Base-by-base conservation (phyloP, 495 filamentous ascomycete species). In the Jackrogersella multiformis region DNA sequence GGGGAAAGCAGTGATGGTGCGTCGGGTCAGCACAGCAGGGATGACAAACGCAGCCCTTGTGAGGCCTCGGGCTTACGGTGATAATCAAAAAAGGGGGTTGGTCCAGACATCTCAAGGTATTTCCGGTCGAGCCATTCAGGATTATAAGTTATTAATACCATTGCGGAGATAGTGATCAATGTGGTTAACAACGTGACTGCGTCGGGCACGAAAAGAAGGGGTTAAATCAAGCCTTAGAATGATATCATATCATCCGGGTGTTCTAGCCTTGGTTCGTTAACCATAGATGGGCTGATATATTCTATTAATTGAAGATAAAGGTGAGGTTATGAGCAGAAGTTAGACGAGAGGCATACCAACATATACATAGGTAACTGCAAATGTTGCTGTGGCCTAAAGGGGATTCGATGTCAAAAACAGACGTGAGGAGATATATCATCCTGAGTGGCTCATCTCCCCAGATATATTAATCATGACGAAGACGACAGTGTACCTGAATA, bases 1-100 rank as follows among this genome's bases (percentile, higher is more conserved):
- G 21, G 39, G 18, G 15, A 51, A 16, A 34, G 54, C 16, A 21
- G 59, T 36, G 32, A 45, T 64, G 48, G 48, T 38, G 53, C 55
- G 34, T 39, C 30, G 41, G 32, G 36, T 53, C 44, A 5, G 30
- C 42, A 61, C 30, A 49, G 6, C 7, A 30, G 36, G 16, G n/a
- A 23, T 5, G 12, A 8, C 20, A 39, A 54, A 32, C 36, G 44
- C 21, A 53, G 44, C 10, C 26, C 52, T 21, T 54, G 49, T 54
- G 49, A 54, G 13, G 64, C 39, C 46, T 42, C 52, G 57, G 57
- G 35, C 64, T 7, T 51, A 62, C 63, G 63, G 63, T 20, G 51
- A 39, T 53, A 10, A 41, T 28, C 13, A 59, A 49, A 44, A 59
- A 41, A 54, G 65, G 65, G 59, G 24, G 26, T 21, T 23, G n/a